These are phyloP conservation scores for Oxytropis ochrocephala DNA, from an alignment of 306 rosid species.

Conservation along the genomic window DNA sequence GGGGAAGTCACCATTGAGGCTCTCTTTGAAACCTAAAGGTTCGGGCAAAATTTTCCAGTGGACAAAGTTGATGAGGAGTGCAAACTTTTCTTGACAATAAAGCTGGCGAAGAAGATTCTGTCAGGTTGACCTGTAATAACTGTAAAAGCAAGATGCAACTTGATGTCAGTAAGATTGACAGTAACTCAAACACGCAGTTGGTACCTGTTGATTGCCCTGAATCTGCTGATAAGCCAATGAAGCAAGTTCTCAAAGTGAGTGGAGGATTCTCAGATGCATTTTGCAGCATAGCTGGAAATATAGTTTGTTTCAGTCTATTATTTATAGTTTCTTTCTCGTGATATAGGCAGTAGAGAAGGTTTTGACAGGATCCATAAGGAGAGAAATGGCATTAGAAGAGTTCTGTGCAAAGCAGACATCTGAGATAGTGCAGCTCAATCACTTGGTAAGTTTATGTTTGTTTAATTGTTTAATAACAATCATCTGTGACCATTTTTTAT, in stretches of 20 bases:
- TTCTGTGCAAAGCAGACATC: conserved; percentile 64
- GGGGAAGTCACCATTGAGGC: conserved; percentile 47
- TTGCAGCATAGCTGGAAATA: conserved; percentile 2
- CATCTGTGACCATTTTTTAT: background rate
- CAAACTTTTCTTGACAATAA: conserved; percentile 35
- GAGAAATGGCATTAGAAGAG: conserved; percentile 92
- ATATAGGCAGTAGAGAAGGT: conserved; percentile 79
- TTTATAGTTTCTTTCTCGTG: conserved; percentile 7
- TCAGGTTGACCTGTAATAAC: conserved; percentile 37
- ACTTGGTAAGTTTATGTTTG: conserved; percentile 51
- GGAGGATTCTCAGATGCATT: conserved; percentile 9
- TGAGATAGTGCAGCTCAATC: conserved; percentile 72
- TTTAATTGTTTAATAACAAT: background rate
- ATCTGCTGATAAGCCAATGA: conserved; percentile 54
- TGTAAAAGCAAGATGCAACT: conserved; percentile 53
- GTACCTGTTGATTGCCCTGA: conserved; percentile 53
- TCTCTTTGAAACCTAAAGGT: conserved; percentile 51
- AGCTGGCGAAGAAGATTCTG: conserved; percentile 38
- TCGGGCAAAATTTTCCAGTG: conserved; percentile 34
- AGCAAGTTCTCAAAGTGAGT: conserved; percentile 72
- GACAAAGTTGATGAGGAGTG: conserved; percentile 63
- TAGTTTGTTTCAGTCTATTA: background rate
- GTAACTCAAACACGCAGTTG: conserved; percentile 45
- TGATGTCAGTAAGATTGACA: conserved; percentile 40
- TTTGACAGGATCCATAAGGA: conserved; percentile 86